Evolutionary conservation across 768 basidiomycete species (phyloP), one percentile per base, ranked within the genome.

Genomic region (Tulasnella sp.): DNA sequence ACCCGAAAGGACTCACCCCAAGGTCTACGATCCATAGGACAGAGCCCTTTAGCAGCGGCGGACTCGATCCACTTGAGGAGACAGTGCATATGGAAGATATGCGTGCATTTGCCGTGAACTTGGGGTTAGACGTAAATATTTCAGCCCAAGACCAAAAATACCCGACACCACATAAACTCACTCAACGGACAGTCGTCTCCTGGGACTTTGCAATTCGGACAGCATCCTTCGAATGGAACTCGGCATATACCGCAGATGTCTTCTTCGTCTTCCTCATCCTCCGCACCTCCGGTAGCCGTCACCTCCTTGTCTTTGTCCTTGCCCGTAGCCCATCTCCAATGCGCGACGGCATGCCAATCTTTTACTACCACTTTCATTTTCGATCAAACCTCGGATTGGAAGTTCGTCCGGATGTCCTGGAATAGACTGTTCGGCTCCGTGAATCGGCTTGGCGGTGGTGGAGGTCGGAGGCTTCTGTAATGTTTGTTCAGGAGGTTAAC

Each of bases 71-170:
- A 99, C 83, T 98, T 97, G 79, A 97, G 86, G 15, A 99, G 84
- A 83, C 97, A 99, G 82, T 99, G 97, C 94, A 98, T 96, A 82
- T 99, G 97, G 81, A 99, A 99, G 76, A 97, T 90, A 82, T 99
- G 97, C 7, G 90, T 94, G 81, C 97, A 99, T 84, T 97, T 91
- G 40, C 97, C 97, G 94, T 96, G 99, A 74, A 99, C 97, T 99
- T 79, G n/a, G 42, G 39, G 14, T 67, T 58, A 36, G 76, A 67
- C 39, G 58, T 29, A 15, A 73, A 40, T 22, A 17, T 74, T 45
- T 34, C 7, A 42, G 74, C 29, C 72, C 14, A 5, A 71, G 38
- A 29, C 25, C 73, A 79, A 25, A 17, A 29, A 69, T 67, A 72
- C 12, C 45, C 54, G 39, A 39, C n/a, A 79, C 42, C 67, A 36